A percentile compares a stretch with the other conserved stretches of the same genome.
Conservation (phyloP, 2,329 filamentous ascomycete species). For the Teratosphaeria pseudoeucalypti region DNA sequence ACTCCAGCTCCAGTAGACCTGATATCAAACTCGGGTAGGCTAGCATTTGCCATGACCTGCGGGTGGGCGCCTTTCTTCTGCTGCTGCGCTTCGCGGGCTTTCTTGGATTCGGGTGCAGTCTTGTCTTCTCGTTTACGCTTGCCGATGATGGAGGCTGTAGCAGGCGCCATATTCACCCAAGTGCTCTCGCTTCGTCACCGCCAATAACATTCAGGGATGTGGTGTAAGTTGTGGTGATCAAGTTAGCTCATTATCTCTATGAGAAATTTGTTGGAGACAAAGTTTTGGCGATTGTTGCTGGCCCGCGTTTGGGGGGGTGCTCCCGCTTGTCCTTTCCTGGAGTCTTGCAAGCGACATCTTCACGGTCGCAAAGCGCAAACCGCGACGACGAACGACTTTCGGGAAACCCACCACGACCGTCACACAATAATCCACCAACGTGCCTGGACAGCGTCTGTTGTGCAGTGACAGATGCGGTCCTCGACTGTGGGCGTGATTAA, state of each 20-base stretch:
- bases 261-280: slow-evolving; percentile 2
- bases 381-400: neutral
- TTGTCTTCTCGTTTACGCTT: slow-evolving; percentile 6
- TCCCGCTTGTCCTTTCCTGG: neutral
- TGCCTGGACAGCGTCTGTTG: slow-evolving; percentile 14
- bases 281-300: neutral
- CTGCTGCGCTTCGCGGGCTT: neutral
- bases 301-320: neutral
- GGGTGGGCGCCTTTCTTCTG: neutral
- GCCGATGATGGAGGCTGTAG: slow-evolving; percentile 1
- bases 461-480: slow-evolving; percentile 39
- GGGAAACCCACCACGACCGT: neutral
- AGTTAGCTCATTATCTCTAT: slow-evolving; percentile 19
- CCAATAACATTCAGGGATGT: neutral
- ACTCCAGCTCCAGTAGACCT: neutral
- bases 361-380: neutral
- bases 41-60: neutral
- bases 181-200: neutral
- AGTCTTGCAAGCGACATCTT: neutral
- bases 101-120: neutral
- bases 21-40: neutral
- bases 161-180: slow-evolving; percentile 12
- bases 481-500: slow-evolving; percentile 30
- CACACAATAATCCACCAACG: neutral
- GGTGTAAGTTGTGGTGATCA: slow-evolving; percentile 23